Evolutionary conservation across 768 basidiomycete genomes (phyloP).

Genomic region (Postia placenta): DNA sequence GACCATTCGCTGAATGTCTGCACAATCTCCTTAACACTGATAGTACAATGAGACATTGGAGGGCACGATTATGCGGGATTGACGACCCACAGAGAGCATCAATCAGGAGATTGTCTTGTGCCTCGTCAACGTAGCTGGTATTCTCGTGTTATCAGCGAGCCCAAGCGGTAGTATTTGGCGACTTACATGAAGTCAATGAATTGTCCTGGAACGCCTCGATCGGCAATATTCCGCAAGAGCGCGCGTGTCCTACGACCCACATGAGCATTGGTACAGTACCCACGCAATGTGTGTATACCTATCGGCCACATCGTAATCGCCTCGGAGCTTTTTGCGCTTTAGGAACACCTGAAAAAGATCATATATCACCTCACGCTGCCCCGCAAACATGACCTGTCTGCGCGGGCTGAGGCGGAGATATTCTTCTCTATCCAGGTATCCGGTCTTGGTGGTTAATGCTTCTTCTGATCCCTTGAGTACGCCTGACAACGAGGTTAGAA

Average conservation of each 20-base stretch:
- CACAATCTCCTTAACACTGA: constrained; percentile 1
- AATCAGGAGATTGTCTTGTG: constrained; percentile 58
- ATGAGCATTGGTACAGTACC: too few species aligned
- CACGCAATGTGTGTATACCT: too few species aligned
- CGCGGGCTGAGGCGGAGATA: constrained; percentile 49
- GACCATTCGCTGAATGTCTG: constrained; percentile 1
- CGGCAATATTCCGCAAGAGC: not conserved
- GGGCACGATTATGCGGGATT: too few species aligned
- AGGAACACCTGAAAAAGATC: constrained; percentile 47
- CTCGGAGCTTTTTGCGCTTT: constrained; percentile 36
- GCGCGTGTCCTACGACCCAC: not conserved
- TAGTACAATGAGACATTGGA: not conserved
- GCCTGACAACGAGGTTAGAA: constrained; percentile 26
- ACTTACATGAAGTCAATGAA: not conserved
- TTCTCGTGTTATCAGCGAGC: not conserved
- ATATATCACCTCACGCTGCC: constrained; percentile 42
- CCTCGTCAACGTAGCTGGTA: constrained; percentile 73
- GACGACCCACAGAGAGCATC: constrained; percentile 40
- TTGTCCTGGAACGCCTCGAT: not conserved
- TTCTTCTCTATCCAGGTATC: constrained; percentile 35
- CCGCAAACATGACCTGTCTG: constrained; percentile 47
- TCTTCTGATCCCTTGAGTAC: constrained; percentile 63
- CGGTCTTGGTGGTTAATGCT: constrained; percentile 28
- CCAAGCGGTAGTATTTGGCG: not conserved
- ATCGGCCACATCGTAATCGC: constrained; percentile 55